Evolutionary conservation across 73 alveolate species (phyloP).

Genomic region (Tetrahymena thermophila): DNA sequence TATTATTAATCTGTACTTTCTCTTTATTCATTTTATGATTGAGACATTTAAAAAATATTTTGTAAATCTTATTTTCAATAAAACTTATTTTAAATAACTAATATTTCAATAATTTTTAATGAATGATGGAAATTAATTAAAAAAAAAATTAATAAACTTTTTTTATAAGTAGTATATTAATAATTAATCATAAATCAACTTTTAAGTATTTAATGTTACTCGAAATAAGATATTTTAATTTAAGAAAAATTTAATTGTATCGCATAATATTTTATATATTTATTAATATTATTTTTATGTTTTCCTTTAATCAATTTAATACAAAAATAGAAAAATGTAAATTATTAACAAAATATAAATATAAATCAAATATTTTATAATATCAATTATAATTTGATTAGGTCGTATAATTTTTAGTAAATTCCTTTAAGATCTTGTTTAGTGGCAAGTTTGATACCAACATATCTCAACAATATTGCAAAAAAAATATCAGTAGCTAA

Average conservation of each 20-base stretch:
- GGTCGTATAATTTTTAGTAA: too few relatives aligned
- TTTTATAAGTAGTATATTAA: too few relatives aligned
- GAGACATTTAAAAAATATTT: neutral
- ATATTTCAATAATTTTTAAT: too few relatives aligned
- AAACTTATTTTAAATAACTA: too few relatives aligned
- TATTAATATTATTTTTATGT: neutral
- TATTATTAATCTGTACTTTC: neutral
- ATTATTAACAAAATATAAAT: too few relatives aligned
- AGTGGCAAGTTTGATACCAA: neutral
- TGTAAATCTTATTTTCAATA: too few relatives aligned
- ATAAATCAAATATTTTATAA: neutral
- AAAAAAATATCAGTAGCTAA: neutral
- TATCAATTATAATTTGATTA: too few relatives aligned
- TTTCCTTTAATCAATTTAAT: neutral
- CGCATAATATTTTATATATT: too few relatives aligned
- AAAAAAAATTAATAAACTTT: too few relatives aligned
- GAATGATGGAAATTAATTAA: neutral
- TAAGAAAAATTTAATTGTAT: too few relatives aligned
- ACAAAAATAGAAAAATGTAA: too few relatives aligned
- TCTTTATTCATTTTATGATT: neutral
- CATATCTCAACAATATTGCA: neutral
- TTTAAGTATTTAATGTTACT: neutral
- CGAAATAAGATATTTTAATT: too few relatives aligned
- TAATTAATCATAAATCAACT: neutral
- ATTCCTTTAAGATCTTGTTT: neutral